Conservation (phyloP, 345 rosid genomes). For the Rhizophora apiculata region DNA sequence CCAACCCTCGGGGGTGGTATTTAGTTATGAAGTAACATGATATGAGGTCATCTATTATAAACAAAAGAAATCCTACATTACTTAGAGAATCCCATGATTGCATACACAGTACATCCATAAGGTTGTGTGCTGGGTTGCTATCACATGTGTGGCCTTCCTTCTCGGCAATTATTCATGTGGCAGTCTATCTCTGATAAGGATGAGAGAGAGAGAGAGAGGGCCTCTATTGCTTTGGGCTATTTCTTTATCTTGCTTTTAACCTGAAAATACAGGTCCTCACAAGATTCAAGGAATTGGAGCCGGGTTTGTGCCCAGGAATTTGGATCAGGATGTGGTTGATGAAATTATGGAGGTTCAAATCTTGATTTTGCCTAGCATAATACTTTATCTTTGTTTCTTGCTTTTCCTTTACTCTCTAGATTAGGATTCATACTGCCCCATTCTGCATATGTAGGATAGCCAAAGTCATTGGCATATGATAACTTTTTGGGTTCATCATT, state of each 20-base stretch:
- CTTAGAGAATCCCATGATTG: no score
- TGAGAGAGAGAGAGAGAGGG: no score
- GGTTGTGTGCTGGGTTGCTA: no score
- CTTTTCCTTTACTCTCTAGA: background rate
- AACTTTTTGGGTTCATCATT: background rate
- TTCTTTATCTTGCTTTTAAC: slow-evolving; percentile 5
- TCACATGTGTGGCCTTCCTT: no score
- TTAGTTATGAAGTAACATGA: background rate
- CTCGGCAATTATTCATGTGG: no score
- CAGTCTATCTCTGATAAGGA: no score
- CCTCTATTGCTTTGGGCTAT: background rate
- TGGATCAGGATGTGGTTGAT: slow-evolving; percentile 69
- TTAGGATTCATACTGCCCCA: background rate
- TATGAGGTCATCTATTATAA: background rate
- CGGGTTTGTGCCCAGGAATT: slow-evolving; percentile 84
- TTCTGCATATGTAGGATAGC: slow-evolving; percentile 1
- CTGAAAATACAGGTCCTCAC: slow-evolving; percentile 75
- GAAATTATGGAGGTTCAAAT: slow-evolving; percentile 72
- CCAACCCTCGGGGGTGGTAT: background rate
- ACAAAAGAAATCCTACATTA: no score
- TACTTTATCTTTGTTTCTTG: slow-evolving; percentile 13
- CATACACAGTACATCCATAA: no score
- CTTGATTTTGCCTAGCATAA: background rate
- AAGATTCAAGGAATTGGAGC: slow-evolving; percentile 99
- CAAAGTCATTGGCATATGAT: background rate